Conservation (phyloP, 2,329 filamentous ascomycete genomes). For the Trichoderma harzianum region DNA sequence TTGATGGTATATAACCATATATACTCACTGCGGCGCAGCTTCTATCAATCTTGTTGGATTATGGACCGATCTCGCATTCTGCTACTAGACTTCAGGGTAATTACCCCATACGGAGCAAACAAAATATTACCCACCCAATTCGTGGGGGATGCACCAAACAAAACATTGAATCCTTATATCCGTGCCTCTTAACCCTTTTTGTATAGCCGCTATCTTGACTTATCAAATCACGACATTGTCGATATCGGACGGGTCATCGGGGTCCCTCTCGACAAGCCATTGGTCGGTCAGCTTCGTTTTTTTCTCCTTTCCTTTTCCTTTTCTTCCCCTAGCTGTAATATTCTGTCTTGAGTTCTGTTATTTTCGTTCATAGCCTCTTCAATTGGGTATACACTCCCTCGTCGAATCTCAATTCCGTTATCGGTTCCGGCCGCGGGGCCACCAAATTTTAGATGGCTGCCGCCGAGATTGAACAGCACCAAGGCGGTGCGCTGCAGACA, state of each 20-base stretch:
- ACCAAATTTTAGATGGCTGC: slow-evolving; percentile 15
- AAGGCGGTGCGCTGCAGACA: slow-evolving; percentile 52
- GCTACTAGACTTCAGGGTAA: not conserved
- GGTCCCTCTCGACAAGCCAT: slow-evolving; percentile 6
- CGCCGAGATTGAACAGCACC: slow-evolving; percentile 35
- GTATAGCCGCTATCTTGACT: not conserved
- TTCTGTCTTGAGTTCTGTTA: not conserved
- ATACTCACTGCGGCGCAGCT: not conserved
- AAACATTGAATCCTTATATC: not conserved
- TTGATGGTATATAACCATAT: not conserved
- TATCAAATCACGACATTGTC: slow-evolving; percentile 20
- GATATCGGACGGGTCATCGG: slow-evolving; percentile 26
- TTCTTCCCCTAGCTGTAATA: not conserved
- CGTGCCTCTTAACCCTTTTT: not conserved
- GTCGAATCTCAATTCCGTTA: not conserved
- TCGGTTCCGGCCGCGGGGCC: not conserved
- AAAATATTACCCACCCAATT: not conserved
- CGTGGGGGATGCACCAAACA: slow-evolving; percentile 8
- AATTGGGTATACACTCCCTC: not conserved
- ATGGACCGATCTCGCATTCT: not conserved
- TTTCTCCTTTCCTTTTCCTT: slow-evolving; percentile 16
- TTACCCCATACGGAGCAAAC: not conserved
- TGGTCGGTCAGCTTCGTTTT: not conserved
- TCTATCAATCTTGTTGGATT: not conserved
- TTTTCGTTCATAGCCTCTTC: not conserved